A percentile compares a stretch with the other conserved stretches of the same genome.
Conservation (phyloP, 495 filamentous ascomycete genomes). For the Penicillium cosmopolitanum region DNA sequence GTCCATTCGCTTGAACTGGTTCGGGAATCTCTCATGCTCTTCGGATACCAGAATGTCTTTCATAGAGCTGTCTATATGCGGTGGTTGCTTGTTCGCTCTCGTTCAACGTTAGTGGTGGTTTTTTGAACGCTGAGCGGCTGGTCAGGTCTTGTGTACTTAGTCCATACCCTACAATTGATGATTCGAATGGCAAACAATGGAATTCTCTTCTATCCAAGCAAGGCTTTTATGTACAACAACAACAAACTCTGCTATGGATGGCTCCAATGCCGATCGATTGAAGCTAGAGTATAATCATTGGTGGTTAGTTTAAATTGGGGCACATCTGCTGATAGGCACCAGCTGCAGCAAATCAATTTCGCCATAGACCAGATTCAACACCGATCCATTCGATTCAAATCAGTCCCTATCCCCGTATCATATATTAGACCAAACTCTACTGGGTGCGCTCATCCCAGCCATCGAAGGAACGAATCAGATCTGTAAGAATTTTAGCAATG, state of each 20-base stretch:
- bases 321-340: too few relatives aligned
- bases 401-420: too few relatives aligned
- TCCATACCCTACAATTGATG: not conserved
- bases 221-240: too few relatives aligned
- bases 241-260: too few relatives aligned
- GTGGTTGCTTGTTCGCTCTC: not conserved
- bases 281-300: too few relatives aligned
- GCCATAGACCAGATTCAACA: too few relatives aligned
- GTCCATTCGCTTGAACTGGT: not conserved
- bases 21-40: not conserved
- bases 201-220: too few relatives aligned
- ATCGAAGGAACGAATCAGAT: slow-evolving; percentile 47
- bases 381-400: too few relatives aligned
- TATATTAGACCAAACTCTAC: slow-evolving; percentile 9
- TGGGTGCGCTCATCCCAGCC: slow-evolving; percentile 28
- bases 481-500: slow-evolving; percentile 24
- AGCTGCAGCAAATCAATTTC: too few relatives aligned
- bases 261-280: too few relatives aligned
- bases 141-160: not conserved
- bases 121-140: not conserved
- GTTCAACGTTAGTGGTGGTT: not conserved
- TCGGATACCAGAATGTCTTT: not conserved
- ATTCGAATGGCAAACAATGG: too few relatives aligned
- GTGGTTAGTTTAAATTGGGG: too few relatives aligned
- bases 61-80: not conserved